Percentiles rank a stretch among this genome's conserved stretches.
Evolutionary conservation across 2,329 filamentous ascomycete genomes (phyloP).

Genomic region (Pseudopyricularia javanii): DNA sequence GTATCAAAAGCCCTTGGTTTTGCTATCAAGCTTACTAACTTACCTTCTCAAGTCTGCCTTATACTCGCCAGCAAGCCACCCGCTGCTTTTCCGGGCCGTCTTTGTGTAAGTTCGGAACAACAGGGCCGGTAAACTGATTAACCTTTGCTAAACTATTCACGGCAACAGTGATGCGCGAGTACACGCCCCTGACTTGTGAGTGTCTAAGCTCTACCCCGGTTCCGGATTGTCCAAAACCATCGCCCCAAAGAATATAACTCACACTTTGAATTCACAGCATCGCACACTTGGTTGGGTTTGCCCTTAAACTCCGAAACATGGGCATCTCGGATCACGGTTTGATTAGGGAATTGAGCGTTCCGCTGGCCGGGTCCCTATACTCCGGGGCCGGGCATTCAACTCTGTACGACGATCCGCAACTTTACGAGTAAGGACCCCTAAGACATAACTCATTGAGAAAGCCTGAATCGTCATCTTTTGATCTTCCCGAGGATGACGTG

Average conservation of each 20-base stretch:
- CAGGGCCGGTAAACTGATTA: not conserved
- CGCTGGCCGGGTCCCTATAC: constrained; percentile 83
- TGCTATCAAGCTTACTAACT: constrained; percentile 9
- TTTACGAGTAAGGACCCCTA: constrained; percentile 70
- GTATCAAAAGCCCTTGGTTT: constrained; percentile 4
- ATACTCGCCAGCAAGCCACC: constrained; percentile 75
- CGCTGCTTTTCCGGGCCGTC: constrained; percentile 89
- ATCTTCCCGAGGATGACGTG: not conserved
- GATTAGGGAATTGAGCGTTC: constrained; percentile 76
- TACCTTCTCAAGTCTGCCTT: constrained; percentile 54
- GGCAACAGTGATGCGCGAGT: constrained; percentile 57
- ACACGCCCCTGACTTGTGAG: constrained; percentile 79
- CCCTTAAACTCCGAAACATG: constrained; percentile 84
- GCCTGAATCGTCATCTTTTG: too few relatives aligned
- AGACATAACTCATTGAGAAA: not conserved
- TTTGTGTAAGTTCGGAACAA: constrained; percentile 36
- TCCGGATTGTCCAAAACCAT: not conserved
- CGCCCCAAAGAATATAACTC: not conserved
- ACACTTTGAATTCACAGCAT: constrained; percentile 32
- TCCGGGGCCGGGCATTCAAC: constrained; percentile 86
- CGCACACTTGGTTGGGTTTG: constrained; percentile 83
- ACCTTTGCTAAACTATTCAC: not conserved
- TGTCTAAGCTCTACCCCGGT: not conserved
- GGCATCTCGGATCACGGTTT: constrained; percentile 89
- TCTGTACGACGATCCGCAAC: constrained; percentile 77